Base-by-base conservation (phyloP, 2,329 filamentous ascomycete genomes). In the Monosporascus sp. region DNA sequence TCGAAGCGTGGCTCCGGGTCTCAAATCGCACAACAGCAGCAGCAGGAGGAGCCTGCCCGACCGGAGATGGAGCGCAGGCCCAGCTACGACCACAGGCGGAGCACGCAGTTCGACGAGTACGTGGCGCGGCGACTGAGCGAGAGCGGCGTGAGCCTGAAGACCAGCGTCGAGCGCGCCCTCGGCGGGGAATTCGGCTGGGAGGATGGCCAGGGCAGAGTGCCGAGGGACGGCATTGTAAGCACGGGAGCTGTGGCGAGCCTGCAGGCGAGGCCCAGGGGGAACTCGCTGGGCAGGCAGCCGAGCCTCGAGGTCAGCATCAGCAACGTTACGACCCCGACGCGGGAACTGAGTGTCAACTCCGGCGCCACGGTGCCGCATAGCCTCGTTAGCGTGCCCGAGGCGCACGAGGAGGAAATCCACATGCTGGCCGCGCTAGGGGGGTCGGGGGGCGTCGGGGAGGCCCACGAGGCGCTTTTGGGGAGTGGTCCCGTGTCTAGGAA, bases 41-140 rank as follows among this genome's bases (percentile, higher is more conserved):
- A 53, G 22, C 41, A 49, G 14, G 36, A 52, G 25, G 25, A 54
- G n/a, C n/a, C 45, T 7, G 24, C 45, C 4, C 22, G 44, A 5
- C 36, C 43, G 17, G 37, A 45, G 6, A 9, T 27, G 15, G 58
- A 65, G 50, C 63, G 60, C 3, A 61, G 56, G 24, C 39, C 38
- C 9, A 65, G 68, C 41, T 78, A 78, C 62, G 70, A 67, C 50
- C 75, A 78, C 63, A 67, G 72, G 65, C 70, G 76, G 6, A 72
- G 77, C 50, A 78, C 76, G 4, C 69, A 74, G 51, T 79, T 77
- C 54, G 76, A 78, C 48, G 70, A 73, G 5, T 78, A 75, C 60
- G 59, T 75, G 18, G 68, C 69, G 24, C 69, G 67, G 8, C 68
- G 69, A 11, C 58, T 55, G 3, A 66, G 64, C 50, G 55, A 49